Percentiles rank a stretch among this genome's conserved stretches.
These are phyloP conservation scores for Phylloporus sp. DNA, from an alignment of 768 basidiomycete species.

Conservation along the genomic window DNA sequence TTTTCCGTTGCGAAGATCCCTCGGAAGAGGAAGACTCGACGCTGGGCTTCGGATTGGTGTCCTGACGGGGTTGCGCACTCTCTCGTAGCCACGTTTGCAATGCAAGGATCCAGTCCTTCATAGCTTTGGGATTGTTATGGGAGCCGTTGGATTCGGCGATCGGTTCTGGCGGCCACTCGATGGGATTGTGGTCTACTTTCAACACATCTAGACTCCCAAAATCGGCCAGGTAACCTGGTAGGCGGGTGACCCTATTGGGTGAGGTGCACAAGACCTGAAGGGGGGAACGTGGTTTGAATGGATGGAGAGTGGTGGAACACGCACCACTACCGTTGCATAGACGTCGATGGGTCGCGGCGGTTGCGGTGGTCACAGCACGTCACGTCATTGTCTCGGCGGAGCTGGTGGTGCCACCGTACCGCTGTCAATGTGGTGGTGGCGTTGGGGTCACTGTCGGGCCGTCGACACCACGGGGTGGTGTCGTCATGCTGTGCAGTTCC, in stretches of 20 bases:
- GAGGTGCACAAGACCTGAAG: conserved; percentile 81
- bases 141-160: conserved; percentile 44
- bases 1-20: conserved; percentile 20
- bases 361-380: no score
- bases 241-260: conserved; percentile 73
- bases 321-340: no score
- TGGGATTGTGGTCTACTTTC: conserved; percentile 85
- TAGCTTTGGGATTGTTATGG: conserved; percentile 42
- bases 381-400: no score
- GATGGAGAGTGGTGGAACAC: no score
- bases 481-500: no score
- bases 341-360: no score
- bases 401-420: no score
- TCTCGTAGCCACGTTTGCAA: conserved; percentile 75
- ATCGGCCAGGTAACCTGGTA: conserved; percentile 74
- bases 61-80: conserved; percentile 34
- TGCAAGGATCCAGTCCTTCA: conserved; percentile 66
- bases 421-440: no score
- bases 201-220: conserved; percentile 73
- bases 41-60: conserved; percentile 32
- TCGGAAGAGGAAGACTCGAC: conserved; percentile 46
- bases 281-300: background rate
- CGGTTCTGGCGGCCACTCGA: conserved; percentile 82
- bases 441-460: no score
- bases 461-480: no score